A percentile compares a stretch with the other conserved stretches of the same genome.
Conservation (phyloP, 2,329 filamentous ascomycete genomes). For the Fusarium graminum region DNA sequence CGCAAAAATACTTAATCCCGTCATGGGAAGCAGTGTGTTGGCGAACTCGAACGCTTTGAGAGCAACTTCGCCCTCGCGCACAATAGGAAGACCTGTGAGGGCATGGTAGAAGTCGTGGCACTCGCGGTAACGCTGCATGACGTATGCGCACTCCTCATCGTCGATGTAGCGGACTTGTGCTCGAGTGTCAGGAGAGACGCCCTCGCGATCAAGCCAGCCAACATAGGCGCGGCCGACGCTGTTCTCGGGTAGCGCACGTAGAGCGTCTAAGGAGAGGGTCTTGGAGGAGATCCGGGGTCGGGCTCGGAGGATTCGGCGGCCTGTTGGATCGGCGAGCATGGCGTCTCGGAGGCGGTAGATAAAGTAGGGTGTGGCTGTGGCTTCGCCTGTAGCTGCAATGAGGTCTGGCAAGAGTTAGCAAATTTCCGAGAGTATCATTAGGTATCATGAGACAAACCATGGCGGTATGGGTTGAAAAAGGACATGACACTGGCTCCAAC, state of each 20-base stretch:
- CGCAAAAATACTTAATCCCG: conserved; percentile 85
- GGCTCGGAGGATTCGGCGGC: conserved; percentile 90
- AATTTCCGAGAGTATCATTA: not conserved
- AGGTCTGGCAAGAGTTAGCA: conserved; percentile 71
- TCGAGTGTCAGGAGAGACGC: conserved; percentile 91
- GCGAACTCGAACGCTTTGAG: conserved; percentile 98
- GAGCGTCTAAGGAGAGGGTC: conserved; percentile 72
- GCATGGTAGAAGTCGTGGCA: conserved; percentile 99
- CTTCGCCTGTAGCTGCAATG: conserved; percentile 93
- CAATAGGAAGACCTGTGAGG: conserved; percentile 87
- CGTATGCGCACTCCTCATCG: conserved; percentile 95
- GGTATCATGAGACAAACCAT: conserved; percentile 63
- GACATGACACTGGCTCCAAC: conserved; percentile 73
- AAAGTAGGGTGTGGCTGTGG: conserved; percentile 94
- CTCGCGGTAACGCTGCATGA: conserved; percentile 98
- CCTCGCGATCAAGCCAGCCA: conserved; percentile 92
- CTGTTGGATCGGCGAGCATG: conserved; percentile 88
- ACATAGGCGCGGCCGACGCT: conserved; percentile 87
- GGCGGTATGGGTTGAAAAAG: conserved; percentile 81
- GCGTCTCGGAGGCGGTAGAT: conserved; percentile 90
- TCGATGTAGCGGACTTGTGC: conserved; percentile 89
- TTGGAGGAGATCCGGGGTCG: conserved; percentile 89
- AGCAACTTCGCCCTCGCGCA: conserved; percentile 97
- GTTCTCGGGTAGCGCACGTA: conserved; percentile 78
- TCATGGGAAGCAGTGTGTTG: conserved; percentile 96